Evolutionary conservation across 176 grass and related monocot genomes (phyloP).

Genomic region (Neostapfia colusana): DNA sequence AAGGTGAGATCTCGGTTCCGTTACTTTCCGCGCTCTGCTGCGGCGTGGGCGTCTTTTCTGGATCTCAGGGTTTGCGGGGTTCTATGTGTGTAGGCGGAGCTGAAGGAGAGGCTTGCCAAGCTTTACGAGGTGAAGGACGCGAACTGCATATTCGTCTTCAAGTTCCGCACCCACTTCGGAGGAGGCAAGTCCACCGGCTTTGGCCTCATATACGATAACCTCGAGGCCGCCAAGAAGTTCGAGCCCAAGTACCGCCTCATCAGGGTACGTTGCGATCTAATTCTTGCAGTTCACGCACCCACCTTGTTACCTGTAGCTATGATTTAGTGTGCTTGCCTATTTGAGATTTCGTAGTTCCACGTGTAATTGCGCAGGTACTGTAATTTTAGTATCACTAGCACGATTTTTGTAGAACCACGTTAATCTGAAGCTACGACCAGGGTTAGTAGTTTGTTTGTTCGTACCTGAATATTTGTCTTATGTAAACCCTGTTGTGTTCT

Average conservation of each 20-base stretch:
- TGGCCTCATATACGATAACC: constrained; percentile 85
- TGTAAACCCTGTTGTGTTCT: background rate
- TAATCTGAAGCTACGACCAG: background rate
- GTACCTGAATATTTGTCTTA: background rate
- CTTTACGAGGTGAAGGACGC: constrained; percentile 83
- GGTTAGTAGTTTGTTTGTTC: background rate
- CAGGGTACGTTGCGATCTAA: constrained; percentile 53
- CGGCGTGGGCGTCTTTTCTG: background rate
- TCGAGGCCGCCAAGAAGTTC: constrained; percentile 79
- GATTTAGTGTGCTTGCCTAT: background rate
- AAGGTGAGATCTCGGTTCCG: constrained; percentile 49
- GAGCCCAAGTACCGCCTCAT: constrained; percentile 98
- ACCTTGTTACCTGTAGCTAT: background rate
- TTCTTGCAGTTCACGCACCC: background rate
- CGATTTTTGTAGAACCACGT: background rate
- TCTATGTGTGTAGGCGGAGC: constrained; percentile 49
- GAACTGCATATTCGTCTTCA: constrained; percentile 92
- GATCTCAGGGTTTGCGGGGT: constrained; percentile 3
- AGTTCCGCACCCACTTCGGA: constrained; percentile 96
- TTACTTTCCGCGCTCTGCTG: background rate
- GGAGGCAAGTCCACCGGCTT: constrained; percentile 93
- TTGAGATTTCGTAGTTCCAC: background rate
- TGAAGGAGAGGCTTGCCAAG: constrained; percentile 80
- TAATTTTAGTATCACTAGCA: background rate
- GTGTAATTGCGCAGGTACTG: background rate